Evolutionary conservation across 1,139 yeast species (phyloP), one percentile per base, ranked within the genome.

Genomic region (Arxiozyma telluris): DNA sequence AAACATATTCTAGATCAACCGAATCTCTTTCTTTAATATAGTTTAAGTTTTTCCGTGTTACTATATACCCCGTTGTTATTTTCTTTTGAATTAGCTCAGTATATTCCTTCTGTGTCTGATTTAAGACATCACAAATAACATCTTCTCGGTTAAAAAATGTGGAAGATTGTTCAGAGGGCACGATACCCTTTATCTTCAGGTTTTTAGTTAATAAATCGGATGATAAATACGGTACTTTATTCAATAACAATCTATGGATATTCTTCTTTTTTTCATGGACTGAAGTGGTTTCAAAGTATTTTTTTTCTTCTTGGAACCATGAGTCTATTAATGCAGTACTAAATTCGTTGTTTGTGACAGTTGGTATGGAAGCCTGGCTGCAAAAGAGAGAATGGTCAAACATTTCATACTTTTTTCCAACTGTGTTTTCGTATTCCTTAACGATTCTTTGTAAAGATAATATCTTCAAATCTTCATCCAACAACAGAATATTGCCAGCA

Each of bases 401-500:
- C 77, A 80, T 75, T 25, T 74, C 76, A 63, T 89, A 89, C 0
- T 66, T 71, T 61, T 84, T 89, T 45, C 91, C 91, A 27, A 87
- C 91, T 57, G 78, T 78, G 51, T 81, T 78, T 48, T 82, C 84
- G 64, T 83, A 81, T 55, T 87, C 95, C 47, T 80, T 80, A 2
- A 89, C 96, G 42, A 84, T 74, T 69, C 97, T 80, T 67, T 86
- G 91, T 41, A 91, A 72, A 0, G 94, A 76, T 63, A 90, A 63
- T 50, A 90, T 90, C 64, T 79, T 83, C 59, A 75, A 71, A 38
- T 84, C 77, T 42, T 81, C 78, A 66, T 91, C 95, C 59, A 91
- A 74, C 25, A 93, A 74, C 38, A 93, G 73, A 56, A 93, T 81
- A 65, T 93, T 93, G 42, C 98, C 98, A 1, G 96, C 96, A 65